These are phyloP conservation scores for Medicago lupulina DNA, from an alignment of 306 rosid species.

Conservation along the genomic window DNA sequence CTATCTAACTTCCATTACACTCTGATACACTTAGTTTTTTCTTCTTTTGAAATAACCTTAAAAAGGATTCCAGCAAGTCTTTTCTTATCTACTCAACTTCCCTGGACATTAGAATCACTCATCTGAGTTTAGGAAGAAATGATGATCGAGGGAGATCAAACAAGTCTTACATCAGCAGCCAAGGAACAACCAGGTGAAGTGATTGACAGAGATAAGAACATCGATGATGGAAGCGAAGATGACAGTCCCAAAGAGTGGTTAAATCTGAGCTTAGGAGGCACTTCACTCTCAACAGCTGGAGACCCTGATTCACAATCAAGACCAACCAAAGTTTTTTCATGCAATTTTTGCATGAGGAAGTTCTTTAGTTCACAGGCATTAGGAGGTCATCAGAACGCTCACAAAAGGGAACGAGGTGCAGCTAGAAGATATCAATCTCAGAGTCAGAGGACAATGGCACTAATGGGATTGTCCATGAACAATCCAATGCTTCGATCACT, in stretches of 20 bases:
- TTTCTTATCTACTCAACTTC: constrained; percentile 38
- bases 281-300: constrained; percentile 52
- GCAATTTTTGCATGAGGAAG: constrained; percentile 96
- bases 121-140: constrained; percentile 36
- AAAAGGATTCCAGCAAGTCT: constrained; percentile 46
- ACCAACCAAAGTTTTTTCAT: constrained; percentile 74
- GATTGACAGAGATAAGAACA: constrained; percentile 37
- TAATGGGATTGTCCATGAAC: constrained; percentile 63
- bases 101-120: constrained; percentile 31
- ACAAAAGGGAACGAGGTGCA: constrained; percentile 95
- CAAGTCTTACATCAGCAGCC: constrained; percentile 38
- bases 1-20: constrained; percentile 50
- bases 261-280: constrained; percentile 74
- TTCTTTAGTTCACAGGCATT: constrained; percentile 93
- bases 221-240: constrained; percentile 46
- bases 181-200: constrained; percentile 46
- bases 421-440: constrained; percentile 86
- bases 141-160: constrained; percentile 49
- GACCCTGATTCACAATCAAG: constrained; percentile 55
- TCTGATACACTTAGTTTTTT: constrained; percentile 36
- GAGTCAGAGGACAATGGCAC: constrained; percentile 70
- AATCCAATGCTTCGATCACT: constrained; percentile 62
- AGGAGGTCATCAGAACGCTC: constrained; percentile 98
- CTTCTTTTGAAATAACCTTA: constrained; percentile 48
- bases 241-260: constrained; percentile 73